Evolutionary conservation across 306 rosid genomes (phyloP), one percentile per base, ranked within the genome.

Genomic region (Rosa chinensis): DNA sequence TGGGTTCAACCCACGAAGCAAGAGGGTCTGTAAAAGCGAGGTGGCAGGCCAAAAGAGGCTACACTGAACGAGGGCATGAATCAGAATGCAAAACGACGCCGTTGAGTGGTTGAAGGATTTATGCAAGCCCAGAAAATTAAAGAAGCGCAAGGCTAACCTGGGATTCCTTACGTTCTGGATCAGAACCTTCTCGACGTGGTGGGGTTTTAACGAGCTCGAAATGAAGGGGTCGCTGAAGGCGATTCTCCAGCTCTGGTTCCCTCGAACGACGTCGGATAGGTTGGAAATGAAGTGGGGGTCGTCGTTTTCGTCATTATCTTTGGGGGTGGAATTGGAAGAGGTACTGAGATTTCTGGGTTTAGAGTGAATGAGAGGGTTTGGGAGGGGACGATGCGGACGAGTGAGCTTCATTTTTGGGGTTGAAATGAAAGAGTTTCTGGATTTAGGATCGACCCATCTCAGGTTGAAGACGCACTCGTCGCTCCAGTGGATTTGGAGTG

Each of bases 61-160:
- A 21, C 75, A 72, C 25, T 87, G 91, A 45, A 85, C 89, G 18
- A 92, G 89, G 20, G 95, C 83, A 17, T 92, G 99, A 68, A 94
- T 82, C 85, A 94, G 77, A 64, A 94, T 89, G 42, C 95, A 86
- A 75, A 91, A 94, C 13, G 97, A 92, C 76, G 93, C 68, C 13
- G 85, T 82, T 2, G 99, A 88, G 69, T 94, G 99, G 70, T 84
- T 80, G 84, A 94, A 89, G 78, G 85, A 89, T 81, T 79, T 76
- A 87, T 91, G 95, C 71, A 94, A 81, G 45, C 99, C 99, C 73
- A 94, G 80, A 75, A 92, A 94, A 80, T 94, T 94, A 87, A 94
- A 94, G 89, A 94, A 92, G 68, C 97, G 87, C 84, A 94, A 80
- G 32, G 97, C 97, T 82, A 92, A 82, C 88, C 83, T 91, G 85